These are phyloP conservation scores for Monilinia aucupariae DNA, from an alignment of 2,329 filamentous ascomycete species.

Conservation along the genomic window DNA sequence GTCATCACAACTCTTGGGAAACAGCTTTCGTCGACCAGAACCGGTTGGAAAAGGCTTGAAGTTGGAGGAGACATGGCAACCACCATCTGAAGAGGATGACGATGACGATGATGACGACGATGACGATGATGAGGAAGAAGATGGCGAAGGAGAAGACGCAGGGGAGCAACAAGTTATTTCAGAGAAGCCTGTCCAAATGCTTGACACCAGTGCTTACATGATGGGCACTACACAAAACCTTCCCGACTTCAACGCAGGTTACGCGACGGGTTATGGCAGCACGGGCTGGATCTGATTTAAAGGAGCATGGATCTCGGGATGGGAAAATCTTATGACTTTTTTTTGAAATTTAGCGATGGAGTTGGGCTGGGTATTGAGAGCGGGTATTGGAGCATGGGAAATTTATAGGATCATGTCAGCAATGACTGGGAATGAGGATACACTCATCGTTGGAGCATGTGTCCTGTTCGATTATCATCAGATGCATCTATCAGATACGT, in stretches of 20 bases:
- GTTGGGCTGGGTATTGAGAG: constrained; percentile 15
- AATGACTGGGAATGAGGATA: constrained; percentile 7
- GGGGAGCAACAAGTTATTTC: neutral
- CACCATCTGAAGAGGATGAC: constrained; percentile 53
- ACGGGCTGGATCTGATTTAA: constrained; percentile 14
- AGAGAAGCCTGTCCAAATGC: neutral
- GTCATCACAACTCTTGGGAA: constrained; percentile 50
- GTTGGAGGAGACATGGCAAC: constrained; percentile 75
- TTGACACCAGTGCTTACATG: neutral
- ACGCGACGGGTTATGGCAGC: constrained; percentile 1
- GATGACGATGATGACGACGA: constrained; percentile 50
- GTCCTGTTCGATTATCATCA: neutral
- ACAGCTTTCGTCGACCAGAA: constrained; percentile 42
- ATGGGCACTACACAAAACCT: constrained; percentile 10
- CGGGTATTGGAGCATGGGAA: constrained; percentile 3
- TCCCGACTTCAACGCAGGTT: neutral
- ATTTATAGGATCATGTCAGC: constrained; percentile 14
- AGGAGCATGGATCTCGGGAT: constrained; percentile 5
- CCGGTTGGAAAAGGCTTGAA: constrained; percentile 68
- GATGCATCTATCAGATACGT: neutral
- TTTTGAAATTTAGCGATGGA: constrained; percentile 5
- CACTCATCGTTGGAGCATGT: neutral
- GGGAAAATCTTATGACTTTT: constrained; percentile 15
- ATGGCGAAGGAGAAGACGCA: constrained; percentile 22
- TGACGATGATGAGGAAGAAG: constrained; percentile 30